These are phyloP conservation scores for Pisolithus orientalis DNA, from an alignment of 768 basidiomycete genomes.

Conservation along the genomic window DNA sequence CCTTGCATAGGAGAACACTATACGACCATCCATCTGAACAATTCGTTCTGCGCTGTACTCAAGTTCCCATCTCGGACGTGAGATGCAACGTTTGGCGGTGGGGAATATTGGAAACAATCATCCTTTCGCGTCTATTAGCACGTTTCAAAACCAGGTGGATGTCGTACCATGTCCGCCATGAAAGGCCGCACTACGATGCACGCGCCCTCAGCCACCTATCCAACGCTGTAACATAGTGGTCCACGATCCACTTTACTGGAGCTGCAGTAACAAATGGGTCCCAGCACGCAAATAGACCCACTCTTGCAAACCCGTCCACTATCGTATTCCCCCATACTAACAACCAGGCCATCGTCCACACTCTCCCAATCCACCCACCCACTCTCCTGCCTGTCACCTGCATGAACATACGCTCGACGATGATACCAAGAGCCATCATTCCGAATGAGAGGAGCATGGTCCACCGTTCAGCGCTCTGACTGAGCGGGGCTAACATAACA, in stretches of 20 bases:
- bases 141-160: too few relatives aligned
- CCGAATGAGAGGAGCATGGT: constrained; percentile 45
- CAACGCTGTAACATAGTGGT: constrained; percentile 5
- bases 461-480: constrained; percentile 37
- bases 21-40: too few relatives aligned
- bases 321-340: constrained; percentile 17
- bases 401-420: constrained; percentile 34
- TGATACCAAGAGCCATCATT: constrained; percentile 45
- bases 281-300: constrained; percentile 7
- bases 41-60: too few relatives aligned
- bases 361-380: constrained; percentile 25
- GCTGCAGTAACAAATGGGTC: constrained; percentile 4
- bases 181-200: not conserved
- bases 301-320: constrained; percentile 15
- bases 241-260: constrained; percentile 7
- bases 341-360: constrained; percentile 31
- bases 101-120: too few relatives aligned
- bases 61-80: too few relatives aligned
- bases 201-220: constrained; percentile 9
- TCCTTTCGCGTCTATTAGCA: too few relatives aligned
- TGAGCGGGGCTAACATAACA: constrained; percentile 44
- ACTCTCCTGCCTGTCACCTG: constrained; percentile 21
- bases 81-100: too few relatives aligned
- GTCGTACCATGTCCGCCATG: too few relatives aligned
- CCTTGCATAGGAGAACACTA: too few relatives aligned